Evolutionary conservation across 1,139 yeast genomes (phyloP).

Genomic region (Schwanniomyces etchellsii): DNA sequence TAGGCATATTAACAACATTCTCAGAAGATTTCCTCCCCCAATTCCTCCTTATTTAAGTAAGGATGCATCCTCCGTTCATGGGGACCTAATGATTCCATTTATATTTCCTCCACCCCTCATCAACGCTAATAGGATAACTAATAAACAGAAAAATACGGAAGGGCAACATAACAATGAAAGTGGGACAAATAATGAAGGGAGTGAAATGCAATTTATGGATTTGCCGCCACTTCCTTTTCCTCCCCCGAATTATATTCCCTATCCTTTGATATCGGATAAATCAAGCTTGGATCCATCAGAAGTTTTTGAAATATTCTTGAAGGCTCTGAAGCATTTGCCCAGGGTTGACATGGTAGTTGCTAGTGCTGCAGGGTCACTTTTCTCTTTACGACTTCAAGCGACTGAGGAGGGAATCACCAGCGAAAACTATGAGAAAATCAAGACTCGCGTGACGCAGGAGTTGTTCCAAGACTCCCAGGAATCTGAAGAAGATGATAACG

Average conservation of each 20-base stretch:
- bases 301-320: slow-evolving; percentile 30
- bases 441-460: neutral
- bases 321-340: slow-evolving; percentile 35
- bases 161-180: slow-evolving; percentile 3
- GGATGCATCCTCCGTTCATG: slow-evolving; percentile 8
- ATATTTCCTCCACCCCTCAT: slow-evolving; percentile 40
- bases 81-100: slow-evolving; percentile 42
- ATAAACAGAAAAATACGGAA: slow-evolving; percentile 1
- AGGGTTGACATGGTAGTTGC: slow-evolving; percentile 45
- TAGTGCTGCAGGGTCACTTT: slow-evolving; percentile 44
- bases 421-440: neutral
- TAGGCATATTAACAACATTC: slow-evolving; percentile 21
- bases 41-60: slow-evolving; percentile 25
- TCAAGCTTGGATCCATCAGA: slow-evolving; percentile 32
- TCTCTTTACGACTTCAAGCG: slow-evolving; percentile 33
- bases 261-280: slow-evolving; percentile 34
- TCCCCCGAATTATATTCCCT: slow-evolving; percentile 46
- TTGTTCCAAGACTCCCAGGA: neutral
- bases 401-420: slow-evolving; percentile 25
- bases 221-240: slow-evolving; percentile 47
- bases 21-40: slow-evolving; percentile 38
- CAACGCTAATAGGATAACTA: slow-evolving; percentile 2
- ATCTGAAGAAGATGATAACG: slow-evolving; percentile 2
- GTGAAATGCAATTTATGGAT: slow-evolving; percentile 12
- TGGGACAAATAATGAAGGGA: neutral